Evolutionary conservation across 805 yeast species (phyloP), one percentile per base, ranked within the genome.

Genomic region (Wickerhamiella galacta): DNA sequence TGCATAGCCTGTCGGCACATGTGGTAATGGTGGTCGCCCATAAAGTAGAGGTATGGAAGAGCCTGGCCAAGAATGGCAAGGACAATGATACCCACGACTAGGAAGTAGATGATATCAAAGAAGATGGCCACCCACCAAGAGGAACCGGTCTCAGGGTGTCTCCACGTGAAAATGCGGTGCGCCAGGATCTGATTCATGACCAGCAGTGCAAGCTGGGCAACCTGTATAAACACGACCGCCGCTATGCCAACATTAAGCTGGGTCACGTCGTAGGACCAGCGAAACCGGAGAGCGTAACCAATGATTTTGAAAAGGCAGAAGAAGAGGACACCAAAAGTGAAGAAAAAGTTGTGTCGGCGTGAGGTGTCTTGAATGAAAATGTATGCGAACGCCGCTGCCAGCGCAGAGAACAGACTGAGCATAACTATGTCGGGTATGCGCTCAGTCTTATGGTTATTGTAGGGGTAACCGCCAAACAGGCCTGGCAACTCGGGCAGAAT

Each of bases 101-200:
- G 42, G 5, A 54, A 42, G 46, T 77, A 76, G 23, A 71, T 42
- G 3, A 52, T 26, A 28, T 63, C 47, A 75, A 76, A 68, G 19
- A 54, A 32, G 21, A 39, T 38, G 68, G 73, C 68, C 44, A 76
- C 70, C 22, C 57, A 37, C 35, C 51, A 56, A 27, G 64, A 51
- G 15, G 69, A 61, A 25, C 83, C 85, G 8, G 72, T 64, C 32
- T 68, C 72, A 6, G 87, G 85, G 48, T 77, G 85, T 49, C 75
- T 61, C 79, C 82, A 75, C 4, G 81, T 73, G 53, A 75, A 74
- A 16, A 76, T 57, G 49, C 87, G 66, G 49, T 75, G 83, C 3
- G 80, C 80, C 33, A 77, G 54, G 16, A 75, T 65, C 51, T 75
- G 59, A 47, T 72, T 73, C 45, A 71, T 60, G 3, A 75, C 63